Evolutionary conservation across 176 grass and related monocot genomes (phyloP), one percentile per base, ranked within the genome.

Genomic region (Eleusine coracana): DNA sequence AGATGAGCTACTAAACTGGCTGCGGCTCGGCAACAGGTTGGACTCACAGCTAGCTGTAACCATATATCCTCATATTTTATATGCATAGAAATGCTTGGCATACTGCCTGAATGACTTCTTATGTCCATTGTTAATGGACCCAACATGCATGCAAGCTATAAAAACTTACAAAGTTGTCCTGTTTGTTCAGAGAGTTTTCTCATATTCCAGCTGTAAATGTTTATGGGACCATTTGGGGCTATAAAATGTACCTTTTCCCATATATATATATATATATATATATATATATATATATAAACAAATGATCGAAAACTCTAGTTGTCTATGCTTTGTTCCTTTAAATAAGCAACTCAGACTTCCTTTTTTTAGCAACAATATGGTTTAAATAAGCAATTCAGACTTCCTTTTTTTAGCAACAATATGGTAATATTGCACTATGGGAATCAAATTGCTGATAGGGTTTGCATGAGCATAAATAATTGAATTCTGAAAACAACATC

Each of bases 1-100:
- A 14, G 96, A 99, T 81, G 96, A 94, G 64, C 88, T 99, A 77
- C 86, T 99, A 99, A 96, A 88, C 71, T 99, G 56, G 89, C 93
- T 34, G 93, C 93, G 25, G 96, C 96, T 89, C 87, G 87, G 71
- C 93, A 99, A 71, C 93, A 94, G 83, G 96, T 99, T 45, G 90
- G 80, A 77, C 7, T 72, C 68, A 68, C 31, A 31, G n/a, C 38
- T 73, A 81, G 13, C 41, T 66, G 58, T 16, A 83, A 46, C 31
- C 79, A 40, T 40, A 40, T 40, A 48, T 65, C 25, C 1, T 80
- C 60, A 60, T 42, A 83, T 56, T 81, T 10, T 56, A 27, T n/a
- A n/a, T n/a, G 67, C 31, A 49, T 68, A 10, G 66, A 36, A 17
- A 8, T 34, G 54, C 3, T 40, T 51, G 21, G 21, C 29, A 63